A percentile compares a stretch with the other conserved stretches of the same genome.
These are phyloP conservation scores for Ploettnerulaceae sp. DNA, from an alignment of 2,329 filamentous ascomycete genomes.

Conservation along the genomic window DNA sequence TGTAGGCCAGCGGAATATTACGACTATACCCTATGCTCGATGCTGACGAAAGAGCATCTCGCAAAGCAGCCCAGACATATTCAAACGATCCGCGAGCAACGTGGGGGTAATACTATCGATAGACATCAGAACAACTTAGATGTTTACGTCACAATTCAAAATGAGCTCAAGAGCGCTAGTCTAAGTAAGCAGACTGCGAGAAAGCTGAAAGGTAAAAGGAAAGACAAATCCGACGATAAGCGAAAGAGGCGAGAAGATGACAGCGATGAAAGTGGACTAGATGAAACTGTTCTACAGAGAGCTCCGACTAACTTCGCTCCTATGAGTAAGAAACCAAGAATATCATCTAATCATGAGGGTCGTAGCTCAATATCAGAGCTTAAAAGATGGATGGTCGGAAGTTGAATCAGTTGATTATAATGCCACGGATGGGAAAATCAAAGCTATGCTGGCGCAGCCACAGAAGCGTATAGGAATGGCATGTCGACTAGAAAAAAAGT, in stretches of 20 bases:
- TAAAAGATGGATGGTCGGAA: not conserved
- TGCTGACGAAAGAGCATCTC: constrained; percentile 27
- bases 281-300: constrained; percentile 12
- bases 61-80: constrained; percentile 14
- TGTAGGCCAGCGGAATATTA: constrained; percentile 18
- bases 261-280: constrained; percentile 9
- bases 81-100: constrained; percentile 15
- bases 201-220: not conserved
- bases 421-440: too few relatives aligned
- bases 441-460: too few relatives aligned
- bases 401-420: too few relatives aligned
- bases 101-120: constrained; percentile 30
- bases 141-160: constrained; percentile 16
- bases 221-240: constrained; percentile 5
- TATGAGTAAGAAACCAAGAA: not conserved
- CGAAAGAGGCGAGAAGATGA: not conserved
- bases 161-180: constrained; percentile 1
- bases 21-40: constrained; percentile 22
- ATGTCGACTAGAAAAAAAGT: too few relatives aligned
- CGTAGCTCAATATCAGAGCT: too few relatives aligned
- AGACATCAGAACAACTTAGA: constrained; percentile 30
- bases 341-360: too few relatives aligned
- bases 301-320: too few relatives aligned
- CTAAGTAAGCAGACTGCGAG: not conserved
- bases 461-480: too few relatives aligned